Base-by-base conservation (phyloP, 768 basidiomycete species). In the Russula earlei region DNA sequence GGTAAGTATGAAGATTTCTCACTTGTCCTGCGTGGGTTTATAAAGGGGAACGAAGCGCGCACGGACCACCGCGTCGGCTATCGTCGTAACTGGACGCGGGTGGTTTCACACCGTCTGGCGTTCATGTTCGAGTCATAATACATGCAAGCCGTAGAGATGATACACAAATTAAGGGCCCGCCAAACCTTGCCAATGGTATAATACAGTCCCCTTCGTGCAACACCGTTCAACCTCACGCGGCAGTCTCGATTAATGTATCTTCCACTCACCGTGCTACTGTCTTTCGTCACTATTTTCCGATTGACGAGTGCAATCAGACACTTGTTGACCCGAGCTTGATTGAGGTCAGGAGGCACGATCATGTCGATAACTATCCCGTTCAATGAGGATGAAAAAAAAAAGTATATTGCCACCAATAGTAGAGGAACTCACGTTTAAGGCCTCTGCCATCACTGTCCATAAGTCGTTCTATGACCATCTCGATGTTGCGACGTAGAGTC, bases 271-370 rank as follows among this genome's bases (percentile, higher is more conserved):
- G 71, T 65, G 54, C 66, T 67, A 55, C 75, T 87, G 41, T 87
- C 83, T 68, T 93, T 94, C 54, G 73, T 75, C 0, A 92, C 87
- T 19, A 89, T 77, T 66, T 94, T 95, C 47, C 89, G 78, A 65
- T 85, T 86, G 4, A 94, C 91, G 7, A 97, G 74, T 2, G 91
- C 90, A 50, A 97, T 91, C 36, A 97, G 75, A 63, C 91, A 95
- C 67, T 91, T 94, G 69, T 96, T 95, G 40, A 91, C 93, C 41
- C 88, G 78, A 8, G 91, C 87, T 72, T 95, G 92, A 50, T 84
- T 89, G 36, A 95, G 77, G 60, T 91, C 88, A 0, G 91, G 89
- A 2, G 83, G 83, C 40, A 75, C 77, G 62, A 93, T 78, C 52
- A 94, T 75, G 54, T 91, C 87, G 29, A 78, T 70, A 22, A 94